Evolutionary conservation across 495 filamentous ascomycete species (phyloP), one percentile per base, ranked within the genome.

Genomic region (Daldinia decipiens): DNA sequence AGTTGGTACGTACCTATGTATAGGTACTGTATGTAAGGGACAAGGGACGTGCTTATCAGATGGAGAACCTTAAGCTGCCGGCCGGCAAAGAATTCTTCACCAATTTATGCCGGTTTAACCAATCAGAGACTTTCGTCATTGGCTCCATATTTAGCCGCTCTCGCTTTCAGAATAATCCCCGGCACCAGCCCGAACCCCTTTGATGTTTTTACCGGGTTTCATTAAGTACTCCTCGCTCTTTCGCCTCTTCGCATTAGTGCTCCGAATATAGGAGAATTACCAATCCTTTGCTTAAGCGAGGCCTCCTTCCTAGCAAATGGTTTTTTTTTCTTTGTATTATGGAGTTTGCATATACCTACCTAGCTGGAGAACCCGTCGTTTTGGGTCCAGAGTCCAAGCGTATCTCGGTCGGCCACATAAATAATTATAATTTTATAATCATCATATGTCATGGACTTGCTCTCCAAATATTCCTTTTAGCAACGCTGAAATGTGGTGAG

Each of bases 181-280:
- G 64, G 45, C 38, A 11, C 1, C 32, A 34, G 32, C 34, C 13
- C 34, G 34, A 36, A 36, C 36, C 58, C 53, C 58, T 32, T 27
- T 54, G 31, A 54, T 27, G 2, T 12, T 55, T 55, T 47, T 31
- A 26, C 57, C 47, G 45, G 4, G 13, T 51, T 31, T 36, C 11
- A 29, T 57, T 17, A n/a, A n/a, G 51, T 13, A 15, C 27, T n/a
- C 29, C 53, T 70, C 59, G 69, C 59, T 54, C 58, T 67, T 66
- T 67, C 52, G 40, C 47, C 36, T 64, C 29, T 54, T 67, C 52
- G 68, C 52, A 63, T 32, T 31, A 32, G 7, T 43, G 9, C 54
- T 64, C 69, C 69, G 69, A 53, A 43, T 52, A 24, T 72, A 72
- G 69, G 63, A 72, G 59, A 11, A 67, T 63, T 63, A 67, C 58